These are phyloP conservation scores for Pichia manshurica DNA, from an alignment of 805 yeast species.

Conservation along the genomic window DNA sequence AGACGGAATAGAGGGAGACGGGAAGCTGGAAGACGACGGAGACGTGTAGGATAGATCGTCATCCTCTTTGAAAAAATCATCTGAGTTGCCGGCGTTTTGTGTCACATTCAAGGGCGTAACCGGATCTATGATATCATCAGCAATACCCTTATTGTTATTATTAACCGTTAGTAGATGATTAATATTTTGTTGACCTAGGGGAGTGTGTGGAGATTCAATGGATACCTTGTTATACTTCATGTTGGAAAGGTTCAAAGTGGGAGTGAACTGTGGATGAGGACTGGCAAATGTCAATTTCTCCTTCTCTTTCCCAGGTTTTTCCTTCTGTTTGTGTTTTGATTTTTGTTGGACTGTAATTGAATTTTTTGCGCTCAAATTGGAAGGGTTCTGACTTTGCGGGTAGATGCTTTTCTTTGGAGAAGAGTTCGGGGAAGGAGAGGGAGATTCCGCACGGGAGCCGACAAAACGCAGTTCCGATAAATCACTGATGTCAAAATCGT, in stretches of 20 bases:
- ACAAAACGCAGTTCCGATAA: background rate
- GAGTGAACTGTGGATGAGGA: background rate
- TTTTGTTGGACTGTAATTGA: background rate
- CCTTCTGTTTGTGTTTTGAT: background rate
- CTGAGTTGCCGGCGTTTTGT: background rate
- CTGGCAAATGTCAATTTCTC: background rate
- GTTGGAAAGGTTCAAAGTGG: background rate
- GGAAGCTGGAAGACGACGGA: conserved; percentile 11
- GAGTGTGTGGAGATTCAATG: conserved; percentile 9
- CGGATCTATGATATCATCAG: background rate
- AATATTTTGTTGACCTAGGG: conserved; percentile 7
- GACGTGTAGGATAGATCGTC: background rate
- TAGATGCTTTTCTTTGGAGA: background rate
- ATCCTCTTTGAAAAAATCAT: background rate
- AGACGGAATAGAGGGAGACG: conserved; percentile 13
- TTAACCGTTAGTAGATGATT: background rate
- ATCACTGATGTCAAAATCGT: background rate
- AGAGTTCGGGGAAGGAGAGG: conserved; percentile 8
- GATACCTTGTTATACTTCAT: background rate
- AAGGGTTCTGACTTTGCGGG: background rate
- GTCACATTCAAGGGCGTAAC: background rate
- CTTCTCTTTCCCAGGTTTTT: background rate
- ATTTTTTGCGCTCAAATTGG: background rate
- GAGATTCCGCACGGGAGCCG: conserved; percentile 4
- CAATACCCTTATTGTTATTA: background rate